Evolutionary conservation across 495 filamentous ascomycete genomes (phyloP), one percentile per base, ranked within the genome.

Genomic region (Aspergillus mulundensis): DNA sequence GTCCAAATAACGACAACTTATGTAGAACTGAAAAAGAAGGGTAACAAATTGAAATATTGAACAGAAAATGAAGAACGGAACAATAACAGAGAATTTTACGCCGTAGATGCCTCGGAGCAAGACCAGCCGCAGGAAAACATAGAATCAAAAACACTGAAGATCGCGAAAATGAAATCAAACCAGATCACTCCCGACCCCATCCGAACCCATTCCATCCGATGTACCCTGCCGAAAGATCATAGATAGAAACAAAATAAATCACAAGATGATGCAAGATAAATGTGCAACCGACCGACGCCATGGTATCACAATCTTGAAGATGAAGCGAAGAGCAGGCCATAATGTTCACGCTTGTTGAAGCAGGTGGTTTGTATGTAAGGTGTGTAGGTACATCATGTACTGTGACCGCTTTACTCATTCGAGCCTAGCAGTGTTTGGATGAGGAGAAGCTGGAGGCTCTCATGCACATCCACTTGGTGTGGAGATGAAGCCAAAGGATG

Each of bases 21-120:
- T n/a, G n/a, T n/a, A n/a, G n/a, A n/a, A n/a, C n/a, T n/a, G n/a
- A n/a, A n/a, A n/a, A n/a, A n/a, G n/a, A n/a, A n/a, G n/a, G n/a
- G n/a, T n/a, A n/a, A n/a, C n/a, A n/a, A n/a, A n/a, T n/a, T n/a
- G n/a, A n/a, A 3, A 28, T 28, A 4, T 28, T 28, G 25, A 3
- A 28, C 8, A 8, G 3, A 28, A 28, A 28, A 28, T 4, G 8
- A 28, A 28, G 32, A 36, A 4, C 12, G 5, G 32, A 36, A 36
- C 32, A 36, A 36, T 36, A 36, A 51, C 16, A 20, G 10, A 52
- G 16, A 21, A 52, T 18, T 19, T 16, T 53, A 21, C 50, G 38
- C 50, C 50, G 24, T 51, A 32, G 36, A 53, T 53, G 50, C 50
- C 38, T 43, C 38, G 18, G 3, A 53, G 25, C 25, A 42, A 53